Percentiles rank a stretch among this genome's conserved stretches.
Evolutionary conservation across 768 basidiomycete species (phyloP).

Genomic region (Omphalotus guepiniiformis): DNA sequence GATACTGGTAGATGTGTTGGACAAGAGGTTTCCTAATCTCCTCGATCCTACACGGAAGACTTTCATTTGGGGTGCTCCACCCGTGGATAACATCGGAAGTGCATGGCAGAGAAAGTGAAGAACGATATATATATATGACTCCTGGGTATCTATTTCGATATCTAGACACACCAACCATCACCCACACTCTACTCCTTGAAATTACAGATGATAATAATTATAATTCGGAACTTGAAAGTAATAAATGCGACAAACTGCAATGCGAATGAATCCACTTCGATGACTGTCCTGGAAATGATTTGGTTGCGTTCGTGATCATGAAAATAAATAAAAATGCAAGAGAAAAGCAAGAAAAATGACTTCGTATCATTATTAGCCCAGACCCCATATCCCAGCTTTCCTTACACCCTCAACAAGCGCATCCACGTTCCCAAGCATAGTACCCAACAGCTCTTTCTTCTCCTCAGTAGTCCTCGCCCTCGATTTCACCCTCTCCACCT

Average conservation of each 20-base stretch:
- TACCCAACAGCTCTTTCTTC: constrained; percentile 76
- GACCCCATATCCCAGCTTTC: constrained; percentile 85
- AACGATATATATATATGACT: constrained; percentile 21
- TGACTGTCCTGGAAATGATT: background rate
- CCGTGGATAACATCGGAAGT: constrained; percentile 58
- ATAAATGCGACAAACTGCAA: constrained; percentile 17
- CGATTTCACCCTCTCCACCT: constrained; percentile 12
- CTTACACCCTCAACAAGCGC: constrained; percentile 84
- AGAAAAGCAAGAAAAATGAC: constrained; percentile 9
- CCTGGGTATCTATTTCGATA: background rate
- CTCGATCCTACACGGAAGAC: constrained; percentile 62
- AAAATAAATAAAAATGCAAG: background rate
- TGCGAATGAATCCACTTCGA: background rate
- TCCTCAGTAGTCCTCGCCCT: constrained; percentile 63
- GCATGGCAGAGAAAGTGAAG: constrained; percentile 24
- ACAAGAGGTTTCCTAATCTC: constrained; percentile 42
- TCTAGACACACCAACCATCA: background rate
- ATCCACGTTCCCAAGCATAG: constrained; percentile 88
- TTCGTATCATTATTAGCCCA: constrained; percentile 32
- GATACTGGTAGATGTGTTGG: constrained; percentile 39
- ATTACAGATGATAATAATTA: constrained; percentile 30
- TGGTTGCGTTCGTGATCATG: constrained; percentile 1
- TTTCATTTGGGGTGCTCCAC: constrained; percentile 69
- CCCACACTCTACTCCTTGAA: background rate
- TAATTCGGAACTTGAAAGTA: background rate